Evolutionary conservation across 306 rosid species (phyloP), one percentile per base, ranked within the genome.

Genomic region (Citrullus mucosospermus): DNA sequence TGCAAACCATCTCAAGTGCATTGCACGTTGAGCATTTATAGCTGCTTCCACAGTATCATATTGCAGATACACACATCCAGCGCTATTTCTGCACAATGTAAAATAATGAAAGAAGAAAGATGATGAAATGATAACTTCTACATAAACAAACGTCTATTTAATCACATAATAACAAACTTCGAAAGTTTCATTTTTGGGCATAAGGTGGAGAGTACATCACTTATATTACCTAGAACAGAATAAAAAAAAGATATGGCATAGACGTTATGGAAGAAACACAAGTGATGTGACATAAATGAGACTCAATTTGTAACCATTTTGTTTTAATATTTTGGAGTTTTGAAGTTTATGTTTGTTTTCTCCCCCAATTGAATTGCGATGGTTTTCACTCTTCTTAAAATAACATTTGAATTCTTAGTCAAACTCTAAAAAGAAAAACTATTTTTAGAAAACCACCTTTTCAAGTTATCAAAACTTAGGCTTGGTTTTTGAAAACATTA

Each of bases 1-100:
- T 16, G 99, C 99, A 88, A 96, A 96, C 97, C 97, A 96, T 88
- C 99, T 87, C 86, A 83, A 36, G 80, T 96, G 97, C 99, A 96
- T 96, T 48, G 99, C 86, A 43, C 82, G 96, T 85, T 96, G 99
- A 48, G 98, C 98, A 36, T 83, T 92, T 61, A 88, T 82, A 48
- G 99, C 88, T 55, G 88, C 99, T 80, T 96, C 96, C 82, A 88
- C 92, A 10, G 96, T 68, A 58, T 92, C 96, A 85, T 91, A 96
- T 82, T 77, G 91, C 93, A 96, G 76, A 81, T 92, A 96, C 75
- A 92, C 99, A 46, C 83, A 91, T 48, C 99, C 99, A 10, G 99
- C 90, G 85, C 96, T 96, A 67, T 91, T 86, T 86, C 99, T 96
- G 92, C 76, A 78, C 25, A 48, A 20, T 4, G 28, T 8, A 22